These are phyloP conservation scores for Sporothrix phasma DNA, from an alignment of 2,329 filamentous ascomycete genomes.

Conservation along the genomic window DNA sequence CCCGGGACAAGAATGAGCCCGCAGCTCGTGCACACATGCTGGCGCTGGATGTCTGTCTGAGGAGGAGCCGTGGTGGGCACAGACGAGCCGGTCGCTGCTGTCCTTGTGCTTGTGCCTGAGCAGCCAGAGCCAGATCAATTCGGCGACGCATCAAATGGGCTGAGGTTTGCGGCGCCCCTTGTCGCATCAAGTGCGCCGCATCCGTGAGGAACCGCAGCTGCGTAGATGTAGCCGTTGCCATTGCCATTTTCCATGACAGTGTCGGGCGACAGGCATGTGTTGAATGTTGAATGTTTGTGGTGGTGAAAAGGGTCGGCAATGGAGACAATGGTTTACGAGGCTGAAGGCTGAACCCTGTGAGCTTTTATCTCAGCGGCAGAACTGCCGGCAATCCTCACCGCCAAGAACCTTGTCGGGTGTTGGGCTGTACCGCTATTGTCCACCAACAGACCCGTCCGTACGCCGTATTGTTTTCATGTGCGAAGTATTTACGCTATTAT, in stretches of 20 bases:
- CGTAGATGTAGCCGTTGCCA: slow-evolving; percentile 11
- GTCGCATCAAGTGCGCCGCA: slow-evolving; percentile 47
- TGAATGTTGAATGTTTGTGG: neutral
- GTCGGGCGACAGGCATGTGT: neutral
- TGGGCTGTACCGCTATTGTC: too few relatives aligned
- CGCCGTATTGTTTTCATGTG: too few relatives aligned
- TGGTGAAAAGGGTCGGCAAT: neutral
- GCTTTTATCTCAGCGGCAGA: slow-evolving; percentile 1
- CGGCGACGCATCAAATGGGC: slow-evolving; percentile 49
- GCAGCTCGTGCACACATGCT: slow-evolving; percentile 49
- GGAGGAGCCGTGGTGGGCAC: neutral
- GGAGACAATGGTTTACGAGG: neutral
- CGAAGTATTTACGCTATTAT: too few relatives aligned
- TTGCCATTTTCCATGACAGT: neutral
- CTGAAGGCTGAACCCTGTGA: neutral
- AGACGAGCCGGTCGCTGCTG: slow-evolving; percentile 19
- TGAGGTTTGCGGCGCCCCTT: slow-evolving; percentile 45
- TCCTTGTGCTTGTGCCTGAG: neutral
- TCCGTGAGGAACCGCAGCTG: slow-evolving; percentile 42
- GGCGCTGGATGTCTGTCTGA: slow-evolving; percentile 38
- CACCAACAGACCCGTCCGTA: too few relatives aligned
- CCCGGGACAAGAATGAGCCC: slow-evolving; percentile 51
- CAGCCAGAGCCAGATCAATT: slow-evolving; percentile 38
- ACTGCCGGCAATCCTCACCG: neutral
- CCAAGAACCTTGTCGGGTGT: neutral